Evolutionary conservation across 1,139 yeast genomes (phyloP), one percentile per base, ranked within the genome.

Genomic region (Magnusiomyces fungicola): DNA sequence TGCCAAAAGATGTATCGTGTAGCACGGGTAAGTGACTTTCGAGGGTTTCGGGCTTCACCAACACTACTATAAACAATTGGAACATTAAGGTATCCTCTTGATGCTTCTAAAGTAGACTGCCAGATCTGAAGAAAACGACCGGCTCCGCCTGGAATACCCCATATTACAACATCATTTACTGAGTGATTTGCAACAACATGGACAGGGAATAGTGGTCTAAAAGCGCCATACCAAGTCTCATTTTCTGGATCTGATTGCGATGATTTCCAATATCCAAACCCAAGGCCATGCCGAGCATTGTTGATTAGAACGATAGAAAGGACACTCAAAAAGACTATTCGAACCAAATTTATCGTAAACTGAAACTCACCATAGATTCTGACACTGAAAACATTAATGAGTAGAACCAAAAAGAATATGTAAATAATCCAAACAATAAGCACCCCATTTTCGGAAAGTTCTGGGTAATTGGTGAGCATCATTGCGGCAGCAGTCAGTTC

Each of bases 1-100:
- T 95, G 74, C 74, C 84, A 80, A 59, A 83, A 84, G 1, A 86
- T 87, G 57, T 83, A 72, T 57, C 73, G 79, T 1, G 95, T 83
- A 0, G 95, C 95, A 14, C 81, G 76, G 1, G 95, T 95, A 24
- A 87, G 70, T 0, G 94, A 80, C 55, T 77, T 79, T 54, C 95
- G 73, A 1, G 96, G 95, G 58, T 85, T 83, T 54, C 83, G 73
- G 10, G 92, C 86, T 64, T 88, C 96, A 62, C 92, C 86, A 1
- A 95, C 92, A 1, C 95, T 90, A 52, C 87, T 79, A 56, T 85
- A 82, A 24, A 87, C 94, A 54, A 83, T 80, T 58, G 86, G 95
- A 0, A 90, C 81, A 0, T 95, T 95, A 50, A 83, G 78, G 59
- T 81, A 86, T 0, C 94, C 82, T 61, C 82, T 84, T 0, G 86